These are phyloP conservation scores for Pichia deserticola DNA, from an alignment of 805 yeast species.

Conservation along the genomic window DNA sequence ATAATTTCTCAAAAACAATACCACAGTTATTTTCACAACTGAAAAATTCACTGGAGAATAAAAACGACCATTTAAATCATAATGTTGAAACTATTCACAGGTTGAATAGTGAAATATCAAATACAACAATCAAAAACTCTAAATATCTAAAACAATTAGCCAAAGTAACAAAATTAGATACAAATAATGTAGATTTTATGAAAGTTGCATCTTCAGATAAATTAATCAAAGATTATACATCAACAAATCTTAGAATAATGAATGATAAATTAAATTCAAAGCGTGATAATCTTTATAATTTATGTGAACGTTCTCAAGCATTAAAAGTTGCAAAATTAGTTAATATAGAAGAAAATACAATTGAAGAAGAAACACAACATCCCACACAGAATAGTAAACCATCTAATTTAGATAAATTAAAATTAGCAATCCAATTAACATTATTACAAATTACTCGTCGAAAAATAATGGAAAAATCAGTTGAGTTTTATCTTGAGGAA, in stretches of 20 bases:
- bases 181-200: not conserved
- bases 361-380: slow-evolving; percentile 1
- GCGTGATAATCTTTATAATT: slow-evolving; percentile 30
- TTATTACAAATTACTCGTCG: slow-evolving; percentile 36
- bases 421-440: slow-evolving; percentile 31
- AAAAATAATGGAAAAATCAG: slow-evolving; percentile 8
- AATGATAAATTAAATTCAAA: slow-evolving; percentile 15
- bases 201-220: slow-evolving; percentile 7
- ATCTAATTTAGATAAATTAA: slow-evolving; percentile 10
- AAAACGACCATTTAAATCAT: slow-evolving; percentile 46
- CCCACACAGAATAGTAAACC: not conserved
- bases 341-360: slow-evolving; percentile 39
- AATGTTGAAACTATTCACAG: slow-evolving; percentile 36
- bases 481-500: slow-evolving; percentile 1
- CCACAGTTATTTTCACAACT: slow-evolving; percentile 18
- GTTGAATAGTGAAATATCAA: slow-evolving; percentile 34
- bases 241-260: not conserved
- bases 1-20: slow-evolving; percentile 15
- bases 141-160: slow-evolving; percentile 12
- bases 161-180: not conserved
- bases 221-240: not conserved
- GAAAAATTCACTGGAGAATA: slow-evolving; percentile 28
- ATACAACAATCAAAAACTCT: slow-evolving; percentile 15
- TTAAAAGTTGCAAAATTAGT: slow-evolving; percentile 50
- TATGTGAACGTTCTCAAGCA: slow-evolving; percentile 56